These are phyloP conservation scores for Monilinia polystroma DNA, from an alignment of 2,329 filamentous ascomycete species.

Conservation along the genomic window DNA sequence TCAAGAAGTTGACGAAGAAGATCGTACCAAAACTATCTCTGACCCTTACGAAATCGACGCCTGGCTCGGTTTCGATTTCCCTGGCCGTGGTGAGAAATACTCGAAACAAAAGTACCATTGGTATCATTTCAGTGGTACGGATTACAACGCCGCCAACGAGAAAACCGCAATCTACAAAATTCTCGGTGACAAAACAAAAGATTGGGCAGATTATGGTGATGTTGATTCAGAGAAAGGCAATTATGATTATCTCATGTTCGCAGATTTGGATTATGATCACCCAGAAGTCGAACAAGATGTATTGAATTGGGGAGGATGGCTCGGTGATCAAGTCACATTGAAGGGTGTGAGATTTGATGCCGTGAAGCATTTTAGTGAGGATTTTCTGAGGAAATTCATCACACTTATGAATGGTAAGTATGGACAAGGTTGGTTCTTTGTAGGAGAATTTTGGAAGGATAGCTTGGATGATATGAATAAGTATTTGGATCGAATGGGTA, in stretches of 20 bases:
- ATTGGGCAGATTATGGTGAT: constrained; percentile 62
- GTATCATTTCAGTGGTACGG: constrained; percentile 67
- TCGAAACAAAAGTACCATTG: constrained; percentile 63
- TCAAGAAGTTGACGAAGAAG: constrained; percentile 61
- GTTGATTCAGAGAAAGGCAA: constrained; percentile 62
- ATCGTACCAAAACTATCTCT: constrained; percentile 55
- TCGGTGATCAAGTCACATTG: constrained; percentile 59
- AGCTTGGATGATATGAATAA: constrained; percentile 54
- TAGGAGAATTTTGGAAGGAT: constrained; percentile 69
- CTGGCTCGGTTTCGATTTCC: constrained; percentile 67
- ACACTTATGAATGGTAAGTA: constrained; percentile 51
- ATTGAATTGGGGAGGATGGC: constrained; percentile 66
- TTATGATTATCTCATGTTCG: constrained; percentile 70
- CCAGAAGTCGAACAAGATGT: constrained; percentile 64
- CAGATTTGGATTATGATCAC: constrained; percentile 65
- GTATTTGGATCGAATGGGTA: constrained; percentile 58
- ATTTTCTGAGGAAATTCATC: constrained; percentile 67
- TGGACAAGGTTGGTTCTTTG: constrained; percentile 58
- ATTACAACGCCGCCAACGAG: constrained; percentile 57
- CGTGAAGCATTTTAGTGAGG: constrained; percentile 67
- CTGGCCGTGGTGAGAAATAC: constrained; percentile 58
- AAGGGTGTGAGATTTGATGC: constrained; percentile 70
- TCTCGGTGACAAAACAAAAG: constrained; percentile 57
- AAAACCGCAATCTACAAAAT: constrained; percentile 66
- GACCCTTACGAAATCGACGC: constrained; percentile 62